Evolutionary conservation across 192 early-diverging fungal genomes (phyloP), one percentile per base, ranked within the genome.

Genomic region (Rhizophagus sp.): DNA sequence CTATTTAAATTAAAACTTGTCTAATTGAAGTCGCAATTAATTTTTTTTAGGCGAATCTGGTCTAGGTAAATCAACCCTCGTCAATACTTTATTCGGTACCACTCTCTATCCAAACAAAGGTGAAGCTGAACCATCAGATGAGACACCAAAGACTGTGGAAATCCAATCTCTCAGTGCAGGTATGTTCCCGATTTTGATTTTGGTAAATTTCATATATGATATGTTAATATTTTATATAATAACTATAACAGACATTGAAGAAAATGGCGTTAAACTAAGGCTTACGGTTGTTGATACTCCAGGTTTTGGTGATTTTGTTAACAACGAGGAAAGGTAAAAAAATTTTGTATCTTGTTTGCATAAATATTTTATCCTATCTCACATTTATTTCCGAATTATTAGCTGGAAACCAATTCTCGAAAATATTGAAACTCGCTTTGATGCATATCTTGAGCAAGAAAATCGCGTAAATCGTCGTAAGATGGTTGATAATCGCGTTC

Each of bases 241-340:
- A 25, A 67, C 8, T 67, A 39, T 6, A 67, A 79, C 84, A 83
- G 97, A 97, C 24, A 96, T 99, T 79, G 95, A 99, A 85, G 98
- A 99, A 83, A 97, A 95, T 82, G 96, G 95, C 30, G 97, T 99
- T 76, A 92, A 92, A 81, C 90, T 99, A 64, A 92, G 94, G 83
- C 89, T 99, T 17, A 98, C 93, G 50, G 95, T 99, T 30, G 96
- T 97, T 24, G 98, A 99, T 82, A 98, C 98, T 33, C 98, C 97
- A 62, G 98, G 97, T 17, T 99, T 96, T 83, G 97, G 98, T 79
- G 98, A 99, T 84, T 96, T 96, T 85, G 95, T 99, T 82, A 99
- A 98, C 89, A 99, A 99, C 85, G 97, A 98, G 76, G 92, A 96
- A 64, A 94, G 95, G 92, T 94, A 86, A 82, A 27, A 34, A 57